Evolutionary conservation across 2,329 filamentous ascomycete species (phyloP).

Genomic region (Exophiala calicioides): DNA sequence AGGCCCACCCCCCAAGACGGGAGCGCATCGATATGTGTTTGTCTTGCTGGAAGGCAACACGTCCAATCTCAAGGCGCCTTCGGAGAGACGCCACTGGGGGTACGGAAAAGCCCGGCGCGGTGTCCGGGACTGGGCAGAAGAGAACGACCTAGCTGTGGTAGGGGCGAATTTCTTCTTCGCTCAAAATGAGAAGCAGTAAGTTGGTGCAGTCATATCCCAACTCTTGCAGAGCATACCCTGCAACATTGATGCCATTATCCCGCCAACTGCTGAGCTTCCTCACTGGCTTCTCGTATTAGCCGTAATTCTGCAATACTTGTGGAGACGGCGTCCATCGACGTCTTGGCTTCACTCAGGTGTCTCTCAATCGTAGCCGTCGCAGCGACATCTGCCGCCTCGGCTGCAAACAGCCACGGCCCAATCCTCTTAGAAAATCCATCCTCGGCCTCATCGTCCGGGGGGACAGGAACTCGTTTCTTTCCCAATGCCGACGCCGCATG

Average conservation of each 20-base stretch:
- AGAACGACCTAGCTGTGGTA: constrained; percentile 35
- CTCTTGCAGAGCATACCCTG: too few species aligned
- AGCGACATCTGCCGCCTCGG: constrained; percentile 22
- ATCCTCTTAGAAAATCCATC: constrained; percentile 21
- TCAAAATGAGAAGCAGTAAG: constrained; percentile 32
- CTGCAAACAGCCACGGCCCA: constrained; percentile 29
- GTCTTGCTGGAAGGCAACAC: constrained; percentile 49
- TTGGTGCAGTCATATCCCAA: neutral
- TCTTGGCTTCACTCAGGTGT: constrained; percentile 17
- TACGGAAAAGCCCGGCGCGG: constrained; percentile 52
- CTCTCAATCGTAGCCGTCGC: constrained; percentile 9
- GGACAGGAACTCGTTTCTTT: constrained; percentile 2
- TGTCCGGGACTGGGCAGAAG: constrained; percentile 41
- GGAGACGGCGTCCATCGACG: constrained; percentile 19
- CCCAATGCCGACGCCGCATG: constrained; percentile 14
- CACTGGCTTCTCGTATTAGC: constrained; percentile 7
- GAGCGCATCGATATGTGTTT: constrained; percentile 60
- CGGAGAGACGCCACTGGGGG: constrained; percentile 53
- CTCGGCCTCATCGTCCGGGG: neutral
- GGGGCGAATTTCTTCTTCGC: constrained; percentile 37
- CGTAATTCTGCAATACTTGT: constrained; percentile 15
- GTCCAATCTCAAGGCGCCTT: constrained; percentile 46
- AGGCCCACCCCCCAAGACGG: constrained; percentile 56
- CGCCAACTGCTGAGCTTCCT: constrained; percentile 1
- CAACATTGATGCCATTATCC: neutral